Evolutionary conservation across 257 asterid genomes (phyloP), one percentile per base, ranked within the genome.

Genomic region (Verbascum thapsus): DNA sequence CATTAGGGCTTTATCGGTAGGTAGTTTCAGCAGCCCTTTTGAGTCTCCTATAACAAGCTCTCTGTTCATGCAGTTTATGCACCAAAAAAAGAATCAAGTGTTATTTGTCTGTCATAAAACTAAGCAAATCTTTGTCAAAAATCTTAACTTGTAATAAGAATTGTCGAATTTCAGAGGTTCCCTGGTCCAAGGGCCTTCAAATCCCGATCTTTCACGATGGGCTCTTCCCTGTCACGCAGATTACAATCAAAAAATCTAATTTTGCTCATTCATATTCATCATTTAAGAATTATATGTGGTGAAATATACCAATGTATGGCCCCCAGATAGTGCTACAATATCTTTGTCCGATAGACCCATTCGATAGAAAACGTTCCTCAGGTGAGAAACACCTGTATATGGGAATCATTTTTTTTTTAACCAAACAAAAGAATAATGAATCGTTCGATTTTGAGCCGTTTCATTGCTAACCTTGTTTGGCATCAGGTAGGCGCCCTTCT

Each of bases 401-500:
- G 58, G 39, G 23, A 34, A 53, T 1, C 32, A 26, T 26, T 5
- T 26, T 26, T 26, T 26, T 26, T 2, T 26, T 26, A 26, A 26
- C 32, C 32, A 26, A 15, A 45, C 6, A 16, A 26, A 5, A 26
- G 5, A 2, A 59, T 22, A 42, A 59, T n/a, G 41, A 41, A 59
- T 22, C 51, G 16, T 19, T 18, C 12, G 26, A 41, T 40, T 6
- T 15, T 5, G 6, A 20, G 2, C 34, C 10, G 0, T 72, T 47
- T 43, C 52, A 58, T 65, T 40, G 59, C 80, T 63, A 55, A 90
- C 95, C 97, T 90, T 83, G 43, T 42, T 52, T 82, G 16, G 96
- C 95, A 72, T 82, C 74, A 8, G 97, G 97, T 72, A 90, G 95
- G 70, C 96, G 95, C 11, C 97, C 97, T 78, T 85, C 96, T 65